A percentile compares a stretch with the other conserved stretches of the same genome.
Evolutionary conservation across 495 filamentous ascomycete species (phyloP).

Genomic region (Thozetella sp.): DNA sequence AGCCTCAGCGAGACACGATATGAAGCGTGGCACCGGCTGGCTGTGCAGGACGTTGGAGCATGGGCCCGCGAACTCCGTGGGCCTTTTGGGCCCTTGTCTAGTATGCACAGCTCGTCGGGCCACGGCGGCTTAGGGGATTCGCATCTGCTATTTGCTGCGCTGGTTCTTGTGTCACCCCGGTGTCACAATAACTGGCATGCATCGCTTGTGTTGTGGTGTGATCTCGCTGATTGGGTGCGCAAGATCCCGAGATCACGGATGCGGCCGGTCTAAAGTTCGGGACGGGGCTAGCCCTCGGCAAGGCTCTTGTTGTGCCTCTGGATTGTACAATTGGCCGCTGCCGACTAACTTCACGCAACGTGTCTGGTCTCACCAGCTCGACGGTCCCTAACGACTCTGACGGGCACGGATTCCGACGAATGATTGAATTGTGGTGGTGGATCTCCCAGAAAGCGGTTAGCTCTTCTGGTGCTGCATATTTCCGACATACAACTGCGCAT

Average conservation of each 20-base stretch:
- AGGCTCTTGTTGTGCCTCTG: constrained; percentile 10
- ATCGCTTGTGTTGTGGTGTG: background rate
- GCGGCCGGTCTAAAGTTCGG: constrained; percentile 6
- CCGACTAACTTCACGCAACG: constrained; percentile 1
- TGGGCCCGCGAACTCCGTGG: background rate
- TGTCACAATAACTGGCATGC: background rate
- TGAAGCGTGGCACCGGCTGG: background rate
- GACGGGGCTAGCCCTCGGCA: constrained; percentile 11
- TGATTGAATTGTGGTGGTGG: constrained; percentile 14
- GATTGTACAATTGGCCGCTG: background rate
- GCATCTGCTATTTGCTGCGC: background rate
- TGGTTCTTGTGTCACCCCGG: constrained; percentile 6
- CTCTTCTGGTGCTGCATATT: constrained; percentile 22
- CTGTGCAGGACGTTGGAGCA: constrained; percentile 5
- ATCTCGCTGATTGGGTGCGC: constrained; percentile 8
- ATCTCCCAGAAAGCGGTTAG: constrained; percentile 21
- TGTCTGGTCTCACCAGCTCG: background rate
- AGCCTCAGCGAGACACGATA: too few species aligned
- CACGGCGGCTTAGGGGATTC: background rate
- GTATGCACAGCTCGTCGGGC: constrained; percentile 7
- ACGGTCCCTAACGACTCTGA: constrained; percentile 6
- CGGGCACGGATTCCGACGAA: constrained; percentile 8
- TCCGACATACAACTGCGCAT: constrained; percentile 26
- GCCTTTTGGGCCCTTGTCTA: constrained; percentile 3
- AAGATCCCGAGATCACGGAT: constrained; percentile 12